Evolutionary conservation across 163 green algal species (phyloP).

Genomic region (Volvox carteri): DNA sequence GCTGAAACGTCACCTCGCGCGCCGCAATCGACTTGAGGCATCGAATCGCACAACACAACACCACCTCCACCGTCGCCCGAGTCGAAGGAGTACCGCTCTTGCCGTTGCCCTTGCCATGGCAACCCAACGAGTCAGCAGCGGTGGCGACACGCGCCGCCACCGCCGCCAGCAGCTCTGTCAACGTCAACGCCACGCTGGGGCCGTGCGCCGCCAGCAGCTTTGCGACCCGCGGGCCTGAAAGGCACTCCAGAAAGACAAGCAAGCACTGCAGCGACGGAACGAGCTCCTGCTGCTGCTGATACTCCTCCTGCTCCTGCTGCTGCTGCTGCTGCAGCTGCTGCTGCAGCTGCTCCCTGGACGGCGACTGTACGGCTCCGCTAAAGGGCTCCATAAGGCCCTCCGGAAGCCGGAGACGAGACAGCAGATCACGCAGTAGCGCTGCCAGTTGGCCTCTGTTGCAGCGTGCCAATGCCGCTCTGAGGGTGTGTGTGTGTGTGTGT

Average conservation of each 20-base stretch:
- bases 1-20: constrained; percentile 35
- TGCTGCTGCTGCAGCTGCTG: too few relatives aligned
- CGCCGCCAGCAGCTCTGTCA: constrained; percentile 3
- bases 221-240: background rate
- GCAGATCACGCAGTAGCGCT: constrained; percentile 2
- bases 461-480: background rate
- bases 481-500: background rate
- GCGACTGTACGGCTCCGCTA: too few relatives aligned
- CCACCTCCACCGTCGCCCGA: background rate
- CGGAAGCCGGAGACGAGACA: background rate
- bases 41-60: background rate
- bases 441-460: constrained; percentile 32
- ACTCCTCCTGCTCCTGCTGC: too few relatives aligned
- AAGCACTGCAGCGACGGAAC: constrained; percentile 44
- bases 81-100: background rate
- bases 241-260: constrained; percentile 31
- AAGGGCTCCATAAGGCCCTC: background rate
- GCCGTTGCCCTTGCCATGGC: background rate
- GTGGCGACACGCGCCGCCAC: background rate
- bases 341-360: too few relatives aligned
- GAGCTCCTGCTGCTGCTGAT: background rate
- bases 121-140: background rate
- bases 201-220: constrained; percentile 11
- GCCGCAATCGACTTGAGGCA: constrained; percentile 49
- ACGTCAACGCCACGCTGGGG: background rate